Base-by-base conservation (phyloP, 306 rosid species). In the Glycine soja region DNA sequence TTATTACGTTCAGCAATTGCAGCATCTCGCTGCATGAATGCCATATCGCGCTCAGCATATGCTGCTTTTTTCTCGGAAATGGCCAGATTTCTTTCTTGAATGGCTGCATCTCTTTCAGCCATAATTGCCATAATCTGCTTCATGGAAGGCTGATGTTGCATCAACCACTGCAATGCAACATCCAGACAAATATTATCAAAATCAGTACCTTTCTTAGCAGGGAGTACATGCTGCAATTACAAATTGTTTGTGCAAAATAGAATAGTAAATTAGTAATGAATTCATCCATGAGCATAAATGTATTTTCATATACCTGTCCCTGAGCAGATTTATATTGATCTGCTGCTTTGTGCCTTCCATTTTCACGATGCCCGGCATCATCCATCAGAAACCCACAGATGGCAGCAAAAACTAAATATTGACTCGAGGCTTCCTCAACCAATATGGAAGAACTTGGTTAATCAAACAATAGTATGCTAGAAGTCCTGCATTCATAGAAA, bases 91-190 rank as follows among this genome's bases (percentile, higher is more conserved):
- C 98, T 88, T 78, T 95, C 99, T 54, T 93, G 97, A 64, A 95
- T 77, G 18, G 98, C 98, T 42, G 96, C 97, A 85, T 95, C 99
- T 85, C 96, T 90, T 82, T 95, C 99, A 0, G 94, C 94, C 98
- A 95, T 93, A 46, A 93, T 83, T 54, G 90, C 81, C 99, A 95
- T 91, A 81, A 95, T 92, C 86, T 95, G 99, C 85, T 95, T 95
- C 99, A 95, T 95, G 14, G 98, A 86, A 57, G 98, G 98, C 79
- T 92, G 95, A 81, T 91, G 93, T 80, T 95, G 99, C 98, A 93
- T 90, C 90, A 93, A 81, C 99, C 99, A 95, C 98, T 95, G 93
- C 88, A 69, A 80, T 34, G 52, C 56, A 80, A 71, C 13, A n/a
- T 75, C 3, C 15, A 34, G 65, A 70, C 4, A 12, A 58, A 38